Evolutionary conservation across 2,329 filamentous ascomycete species (phyloP), one percentile per base, ranked within the genome.

Genomic region (Emmonsiellopsis sp.): DNA sequence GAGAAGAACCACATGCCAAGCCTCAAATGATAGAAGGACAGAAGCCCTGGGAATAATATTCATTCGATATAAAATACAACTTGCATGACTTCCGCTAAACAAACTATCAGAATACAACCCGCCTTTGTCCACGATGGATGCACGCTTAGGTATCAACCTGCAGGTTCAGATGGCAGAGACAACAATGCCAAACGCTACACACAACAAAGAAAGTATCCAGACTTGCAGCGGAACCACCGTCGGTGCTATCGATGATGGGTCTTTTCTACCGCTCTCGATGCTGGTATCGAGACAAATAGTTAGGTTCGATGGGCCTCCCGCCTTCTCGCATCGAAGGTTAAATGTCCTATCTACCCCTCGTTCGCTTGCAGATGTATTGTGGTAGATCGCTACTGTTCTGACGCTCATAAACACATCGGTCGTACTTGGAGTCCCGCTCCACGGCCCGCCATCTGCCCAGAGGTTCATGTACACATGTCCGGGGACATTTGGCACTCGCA

Each of bases 401-500:
- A 64, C 54, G 5, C 49, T 56, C 54, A 66, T 54, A 43, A 54
- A 55, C 7, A 65, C 63, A 51, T 64, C 57, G 3, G 58, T 64
- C 16, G 58, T 61, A 47, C 63, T 65, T 2, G 63, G 62, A 40
- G 49, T 50, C 9, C 64, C 62, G 49, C 57, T 62, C 63, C 63
- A 66, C 52, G 56, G 54, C 26, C 59, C 63, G 9, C 62, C 63
- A 43, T 66, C 63, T 13, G 63, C 63, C 63, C 63, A 66, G n/a
- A 66, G 52, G 45, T 64, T 66, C 50, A 66, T 48, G 34, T 64
- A 61, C 30, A 63, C 55, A 35, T 54, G 58, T 32, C 64, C 64
- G 13, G 57, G 53, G 34, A 54, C 54, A 7, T 50, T 48, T 20
- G 63, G 63, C 11, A 63, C 53, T 26, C 58, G 54, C 10, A 55